Evolutionary conservation across 805 yeast genomes (phyloP).

Genomic region (Yamadazyma sp.): DNA sequence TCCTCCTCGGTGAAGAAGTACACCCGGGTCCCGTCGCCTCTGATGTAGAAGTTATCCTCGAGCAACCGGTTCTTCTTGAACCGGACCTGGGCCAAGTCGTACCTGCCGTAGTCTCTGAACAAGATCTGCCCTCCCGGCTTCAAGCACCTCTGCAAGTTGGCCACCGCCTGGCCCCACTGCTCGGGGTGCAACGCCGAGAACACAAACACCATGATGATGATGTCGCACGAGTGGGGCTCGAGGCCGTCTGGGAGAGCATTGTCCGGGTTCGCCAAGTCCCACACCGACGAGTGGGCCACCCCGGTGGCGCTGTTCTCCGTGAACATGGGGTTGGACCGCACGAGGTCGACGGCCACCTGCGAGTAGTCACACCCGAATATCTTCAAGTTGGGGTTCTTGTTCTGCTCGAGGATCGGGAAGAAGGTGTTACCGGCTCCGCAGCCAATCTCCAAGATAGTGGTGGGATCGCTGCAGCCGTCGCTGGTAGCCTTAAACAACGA

Average conservation of each 20-base stretch:
- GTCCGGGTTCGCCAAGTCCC: constrained; percentile 87
- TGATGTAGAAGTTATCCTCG: constrained; percentile 90
- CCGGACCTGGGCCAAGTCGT: constrained; percentile 92
- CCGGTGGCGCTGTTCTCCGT: constrained; percentile 46
- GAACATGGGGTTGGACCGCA: constrained; percentile 62
- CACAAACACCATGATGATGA: constrained; percentile 93
- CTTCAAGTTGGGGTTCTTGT: constrained; percentile 71
- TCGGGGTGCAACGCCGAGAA: constrained; percentile 88
- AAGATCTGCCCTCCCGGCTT: constrained; percentile 92
- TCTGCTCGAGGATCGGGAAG: constrained; percentile 83
- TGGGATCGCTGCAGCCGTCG: constrained; percentile 65
- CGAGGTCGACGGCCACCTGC: constrained; percentile 84
- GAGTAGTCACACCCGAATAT: constrained; percentile 90
- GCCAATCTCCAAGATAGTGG: constrained; percentile 84
- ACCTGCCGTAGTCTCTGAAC: constrained; percentile 93
- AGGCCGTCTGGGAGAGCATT: constrained; percentile 80
- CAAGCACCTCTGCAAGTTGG: constrained; percentile 65
- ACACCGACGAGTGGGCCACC: constrained; percentile 77
- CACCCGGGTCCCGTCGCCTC: constrained; percentile 98
- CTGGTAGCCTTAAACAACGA: constrained; percentile 70
- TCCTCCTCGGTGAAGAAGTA: constrained; percentile 97
- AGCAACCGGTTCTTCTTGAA: constrained; percentile 84
- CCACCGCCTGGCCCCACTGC: constrained; percentile 84
- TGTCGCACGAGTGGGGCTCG: constrained; percentile 78
- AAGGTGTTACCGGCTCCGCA: constrained; percentile 98